Base-by-base conservation (phyloP, 2,329 filamentous ascomycete genomes). In the Aspergillus clavatus region DNA sequence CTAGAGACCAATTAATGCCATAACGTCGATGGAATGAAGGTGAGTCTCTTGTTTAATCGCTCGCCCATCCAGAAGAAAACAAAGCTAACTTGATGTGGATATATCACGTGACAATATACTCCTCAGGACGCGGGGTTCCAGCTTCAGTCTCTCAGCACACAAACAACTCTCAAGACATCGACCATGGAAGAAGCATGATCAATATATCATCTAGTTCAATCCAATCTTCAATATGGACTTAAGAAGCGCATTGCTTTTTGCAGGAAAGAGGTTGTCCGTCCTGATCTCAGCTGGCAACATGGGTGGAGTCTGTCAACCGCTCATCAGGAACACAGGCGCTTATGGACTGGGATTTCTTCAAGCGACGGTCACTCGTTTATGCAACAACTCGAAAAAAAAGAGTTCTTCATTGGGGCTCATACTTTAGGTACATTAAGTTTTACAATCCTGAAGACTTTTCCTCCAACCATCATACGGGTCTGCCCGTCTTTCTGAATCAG, bases 241-340 rank as follows among this genome's bases (percentile, higher is more conserved):
- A n/a, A n/a, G 26, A 31, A 7, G 33, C 24, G 16, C 41, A 6
- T 21, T 43, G 16, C 11, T 7, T 3, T 11, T 10, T 29, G 19
- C 28, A 19, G n/a, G n/a, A n/a, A 29, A 16, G 5, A 35, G 16
- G 8, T 11, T 16, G 7, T n/a, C 18, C 31, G 7, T 21, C 18
- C 24, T 40, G 8, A 18, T 26, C 14, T 8, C 21, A n/a, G n/a
- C 16, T 50, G 48, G 53, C 49, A 54, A 51, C 55, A 53, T 45
- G 43, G 48, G 48, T 51, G 56, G 55, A 51, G 55, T 51, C 11
- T 54, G 53, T 56, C 56, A 65, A 55, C 57, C 60, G 59, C 62
- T 66, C 52, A 55, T 53, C 52, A 53, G 54, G 45, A 54, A 47
- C 50, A 56, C 51, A 49, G 62, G 63, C 63, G 63, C 63, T 65